These are phyloP conservation scores for Wickerhamomyces alni DNA, from an alignment of 805 yeast genomes.

Conservation along the genomic window DNA sequence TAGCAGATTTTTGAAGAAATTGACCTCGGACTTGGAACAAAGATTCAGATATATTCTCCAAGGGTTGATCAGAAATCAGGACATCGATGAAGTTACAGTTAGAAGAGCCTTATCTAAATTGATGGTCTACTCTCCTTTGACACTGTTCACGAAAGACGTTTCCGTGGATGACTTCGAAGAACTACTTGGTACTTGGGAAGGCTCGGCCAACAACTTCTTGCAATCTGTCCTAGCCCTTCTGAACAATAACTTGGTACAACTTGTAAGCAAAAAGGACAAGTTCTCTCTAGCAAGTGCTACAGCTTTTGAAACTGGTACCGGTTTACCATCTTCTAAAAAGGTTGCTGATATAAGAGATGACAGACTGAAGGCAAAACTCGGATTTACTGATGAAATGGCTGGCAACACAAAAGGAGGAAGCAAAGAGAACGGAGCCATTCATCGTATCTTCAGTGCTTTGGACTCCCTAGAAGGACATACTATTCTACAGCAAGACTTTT, in stretches of 20 bases:
- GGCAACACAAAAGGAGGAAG: not conserved
- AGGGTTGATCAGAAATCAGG: conserved; percentile 22
- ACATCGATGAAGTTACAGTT: conserved; percentile 22
- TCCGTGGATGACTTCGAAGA: conserved; percentile 41
- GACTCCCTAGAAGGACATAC: conserved; percentile 32
- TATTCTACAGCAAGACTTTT: conserved; percentile 32
- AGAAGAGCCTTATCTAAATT: conserved; percentile 27
- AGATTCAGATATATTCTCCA: conserved; percentile 35
- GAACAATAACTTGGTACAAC: too few species aligned
- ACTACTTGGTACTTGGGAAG: conserved; percentile 37
- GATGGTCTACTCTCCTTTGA: conserved; percentile 40
- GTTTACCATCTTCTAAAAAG: conserved; percentile 1
- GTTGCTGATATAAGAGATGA: conserved; percentile 10
- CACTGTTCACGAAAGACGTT: conserved; percentile 54
- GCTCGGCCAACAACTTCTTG: conserved; percentile 28
- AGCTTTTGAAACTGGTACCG: conserved; percentile 7
- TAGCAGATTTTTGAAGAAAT: conserved; percentile 40
- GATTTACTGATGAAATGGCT: conserved; percentile 6
- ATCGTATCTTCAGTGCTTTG: conserved; percentile 13
- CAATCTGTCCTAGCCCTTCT: conserved; percentile 23
- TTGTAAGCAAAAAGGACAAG: conserved; percentile 10
- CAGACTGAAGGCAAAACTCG: conserved; percentile 16
- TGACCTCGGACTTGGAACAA: conserved; percentile 35
- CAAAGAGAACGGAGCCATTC: not conserved
- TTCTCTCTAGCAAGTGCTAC: conserved; percentile 13